Conservation (phyloP, 306 rosid species). For the Dryas drummondii region DNA sequence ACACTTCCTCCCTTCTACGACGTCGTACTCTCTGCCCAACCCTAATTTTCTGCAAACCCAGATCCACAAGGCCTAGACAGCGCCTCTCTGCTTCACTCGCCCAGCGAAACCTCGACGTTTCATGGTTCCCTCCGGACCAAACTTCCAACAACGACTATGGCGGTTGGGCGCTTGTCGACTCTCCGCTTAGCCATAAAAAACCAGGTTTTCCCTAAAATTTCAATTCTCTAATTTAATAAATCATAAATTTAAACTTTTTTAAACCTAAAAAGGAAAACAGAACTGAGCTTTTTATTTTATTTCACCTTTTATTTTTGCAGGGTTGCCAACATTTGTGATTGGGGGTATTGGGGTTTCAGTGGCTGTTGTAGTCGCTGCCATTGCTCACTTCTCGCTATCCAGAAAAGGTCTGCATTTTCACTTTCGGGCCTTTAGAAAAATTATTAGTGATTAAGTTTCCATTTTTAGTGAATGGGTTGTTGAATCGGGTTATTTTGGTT, state of each 20-base stretch:
- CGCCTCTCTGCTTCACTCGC: constrained; percentile 48
- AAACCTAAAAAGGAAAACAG: background rate
- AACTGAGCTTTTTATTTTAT: background rate
- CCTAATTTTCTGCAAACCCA: constrained; percentile 29
- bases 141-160: constrained; percentile 36
- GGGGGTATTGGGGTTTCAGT: constrained; percentile 59
- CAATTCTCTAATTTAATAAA: background rate
- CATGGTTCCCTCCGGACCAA: constrained; percentile 42
- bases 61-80: constrained; percentile 28
- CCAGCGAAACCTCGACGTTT: constrained; percentile 30
- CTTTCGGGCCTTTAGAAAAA: background rate
- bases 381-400: constrained; percentile 50
- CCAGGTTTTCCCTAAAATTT: constrained; percentile 34
- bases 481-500: constrained; percentile 2
- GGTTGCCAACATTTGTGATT: constrained; percentile 37
- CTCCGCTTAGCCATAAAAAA: constrained; percentile 29
- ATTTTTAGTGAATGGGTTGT: background rate
- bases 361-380: constrained; percentile 45
- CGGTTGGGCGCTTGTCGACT: constrained; percentile 60
- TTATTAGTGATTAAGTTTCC: background rate
- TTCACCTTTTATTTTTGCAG: constrained; percentile 29
- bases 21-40: constrained; percentile 30
- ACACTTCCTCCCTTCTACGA: constrained; percentile 26
- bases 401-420: constrained; percentile 51
- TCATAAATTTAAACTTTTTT: background rate